Evolutionary conservation across 768 basidiomycete genomes (phyloP).

Genomic region (Crassisporium funariophilum): DNA sequence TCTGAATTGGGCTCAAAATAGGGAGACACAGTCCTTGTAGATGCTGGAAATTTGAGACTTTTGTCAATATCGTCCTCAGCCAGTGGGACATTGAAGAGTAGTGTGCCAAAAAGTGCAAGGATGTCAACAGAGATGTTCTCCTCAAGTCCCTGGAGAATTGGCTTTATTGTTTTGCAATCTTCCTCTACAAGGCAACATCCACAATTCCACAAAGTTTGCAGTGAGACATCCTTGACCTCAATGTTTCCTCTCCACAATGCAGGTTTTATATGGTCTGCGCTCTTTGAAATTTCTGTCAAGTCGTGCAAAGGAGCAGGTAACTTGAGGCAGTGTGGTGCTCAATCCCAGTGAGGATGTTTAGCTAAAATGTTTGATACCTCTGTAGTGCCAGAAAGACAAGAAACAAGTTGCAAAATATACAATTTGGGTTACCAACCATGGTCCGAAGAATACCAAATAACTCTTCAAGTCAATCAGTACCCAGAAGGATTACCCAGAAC

Average conservation of each 20-base stretch:
- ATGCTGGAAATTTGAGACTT: constrained; percentile 14
- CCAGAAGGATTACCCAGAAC: constrained; percentile 38
- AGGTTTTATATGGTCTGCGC: constrained; percentile 37
- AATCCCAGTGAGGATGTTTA: constrained; percentile 40
- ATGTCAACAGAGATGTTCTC: constrained; percentile 5
- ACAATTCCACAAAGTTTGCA: constrained; percentile 32
- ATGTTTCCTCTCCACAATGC: constrained; percentile 35
- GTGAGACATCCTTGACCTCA: constrained; percentile 23
- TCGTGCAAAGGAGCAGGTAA: constrained; percentile 27
- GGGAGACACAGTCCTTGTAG: not conserved
- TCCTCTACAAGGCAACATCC: constrained; percentile 23
- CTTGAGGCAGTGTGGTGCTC: constrained; percentile 32
- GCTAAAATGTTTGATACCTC: constrained; percentile 38
- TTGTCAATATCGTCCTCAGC: constrained; percentile 21
- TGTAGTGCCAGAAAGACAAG: constrained; percentile 29
- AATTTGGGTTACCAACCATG: constrained; percentile 33
- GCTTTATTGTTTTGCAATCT: constrained; percentile 3
- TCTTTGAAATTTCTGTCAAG: constrained; percentile 18
- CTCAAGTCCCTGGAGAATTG: constrained; percentile 8
- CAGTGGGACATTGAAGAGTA: constrained; percentile 16
- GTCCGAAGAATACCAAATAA: constrained; percentile 37
- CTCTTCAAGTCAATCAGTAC: constrained; percentile 38
- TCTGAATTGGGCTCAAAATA: no score
- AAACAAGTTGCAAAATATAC: constrained; percentile 28
- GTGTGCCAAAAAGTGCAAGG: constrained; percentile 14